Percentiles rank a stretch among this genome's conserved stretches.
phyloP scores from a whole-genome alignment of 257 asterid species.

The Ilex asprella region DNA sequence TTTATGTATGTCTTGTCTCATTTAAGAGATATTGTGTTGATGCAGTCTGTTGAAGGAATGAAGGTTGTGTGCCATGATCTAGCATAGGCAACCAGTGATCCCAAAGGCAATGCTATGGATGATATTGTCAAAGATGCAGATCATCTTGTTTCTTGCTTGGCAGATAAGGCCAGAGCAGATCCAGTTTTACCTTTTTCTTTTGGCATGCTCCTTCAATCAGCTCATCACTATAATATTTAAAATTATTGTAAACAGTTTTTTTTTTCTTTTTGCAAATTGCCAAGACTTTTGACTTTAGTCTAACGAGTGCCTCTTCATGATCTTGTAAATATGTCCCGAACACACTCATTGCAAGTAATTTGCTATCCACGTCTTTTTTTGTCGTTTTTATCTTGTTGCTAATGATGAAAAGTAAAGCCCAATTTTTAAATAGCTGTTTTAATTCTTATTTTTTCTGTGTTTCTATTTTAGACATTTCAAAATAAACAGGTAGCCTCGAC shows the following conservation, averaged over 20 bases:
- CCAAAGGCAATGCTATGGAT: slow-evolving; percentile 77
- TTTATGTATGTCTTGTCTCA: too few relatives aligned
- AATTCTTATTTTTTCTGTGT: not conserved
- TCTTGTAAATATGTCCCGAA: slow-evolving; percentile 98
- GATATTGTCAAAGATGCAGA: slow-evolving; percentile 86
- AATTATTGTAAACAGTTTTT: not conserved
- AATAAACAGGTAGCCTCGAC: slow-evolving; percentile 82
- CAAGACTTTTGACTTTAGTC: slow-evolving; percentile 90
- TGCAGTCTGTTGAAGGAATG: slow-evolving; percentile 99
- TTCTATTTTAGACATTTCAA: slow-evolving; percentile 74
- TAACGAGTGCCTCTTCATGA: slow-evolving; percentile 90
- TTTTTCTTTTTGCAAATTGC: slow-evolving; percentile 52
- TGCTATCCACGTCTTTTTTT: not conserved
- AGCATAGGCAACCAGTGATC: slow-evolving; percentile 80
- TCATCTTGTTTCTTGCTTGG: slow-evolving; percentile 95
- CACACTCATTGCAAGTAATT: slow-evolving; percentile 92
- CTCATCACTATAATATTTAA: too few relatives aligned
- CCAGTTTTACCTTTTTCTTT: not conserved
- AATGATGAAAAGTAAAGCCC: too few relatives aligned
- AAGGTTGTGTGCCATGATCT: slow-evolving; percentile 94
- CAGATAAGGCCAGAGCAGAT: slow-evolving; percentile 56
- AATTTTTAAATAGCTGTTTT: too few relatives aligned
- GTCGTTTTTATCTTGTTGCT: too few relatives aligned
- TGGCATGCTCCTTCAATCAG: too few relatives aligned
- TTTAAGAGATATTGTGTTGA: slow-evolving; percentile 2